Evolutionary conservation across 495 filamentous ascomycete species (phyloP).

Genomic region (Clavariopsis aquatica): DNA sequence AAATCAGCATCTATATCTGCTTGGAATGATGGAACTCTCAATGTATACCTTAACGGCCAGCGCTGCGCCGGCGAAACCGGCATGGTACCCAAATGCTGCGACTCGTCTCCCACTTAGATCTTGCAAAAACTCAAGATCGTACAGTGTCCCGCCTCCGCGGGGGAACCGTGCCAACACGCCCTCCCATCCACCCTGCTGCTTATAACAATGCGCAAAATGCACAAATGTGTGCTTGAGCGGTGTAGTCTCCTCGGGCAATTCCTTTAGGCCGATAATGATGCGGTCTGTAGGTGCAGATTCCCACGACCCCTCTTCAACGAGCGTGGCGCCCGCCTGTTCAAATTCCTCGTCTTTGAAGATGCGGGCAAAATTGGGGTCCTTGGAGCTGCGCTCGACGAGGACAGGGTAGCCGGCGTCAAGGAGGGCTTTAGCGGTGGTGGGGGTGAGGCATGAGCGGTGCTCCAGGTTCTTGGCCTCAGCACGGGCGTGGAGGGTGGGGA

Average conservation of each 20-base stretch:
- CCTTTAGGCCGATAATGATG: constrained; percentile 85
- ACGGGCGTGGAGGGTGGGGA: constrained; percentile 44
- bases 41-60: constrained; percentile 33
- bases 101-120: constrained; percentile 78
- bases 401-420: constrained; percentile 79
- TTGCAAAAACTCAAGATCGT: constrained; percentile 90
- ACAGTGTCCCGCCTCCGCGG: constrained; percentile 76
- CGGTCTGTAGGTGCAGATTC: constrained; percentile 75
- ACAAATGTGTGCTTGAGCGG: constrained; percentile 85
- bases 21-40: not conserved
- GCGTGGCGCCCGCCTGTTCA: constrained; percentile 58
- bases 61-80: constrained; percentile 55
- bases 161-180: constrained; percentile 78
- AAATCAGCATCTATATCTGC: constrained; percentile 3
- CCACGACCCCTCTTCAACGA: constrained; percentile 87
- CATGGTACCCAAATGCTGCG: constrained; percentile 65
- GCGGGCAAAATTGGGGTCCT: constrained; percentile 51
- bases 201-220: constrained; percentile 82
- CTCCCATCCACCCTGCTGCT: constrained; percentile 85
- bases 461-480: constrained; percentile 47
- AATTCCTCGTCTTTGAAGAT: constrained; percentile 82
- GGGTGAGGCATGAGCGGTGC: constrained; percentile 53
- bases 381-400: constrained; percentile 73
- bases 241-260: constrained; percentile 84
- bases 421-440: constrained; percentile 73